phyloP scores from a whole-genome alignment of 176 grass and related monocot genomes.

The Triticum urartu region DNA sequence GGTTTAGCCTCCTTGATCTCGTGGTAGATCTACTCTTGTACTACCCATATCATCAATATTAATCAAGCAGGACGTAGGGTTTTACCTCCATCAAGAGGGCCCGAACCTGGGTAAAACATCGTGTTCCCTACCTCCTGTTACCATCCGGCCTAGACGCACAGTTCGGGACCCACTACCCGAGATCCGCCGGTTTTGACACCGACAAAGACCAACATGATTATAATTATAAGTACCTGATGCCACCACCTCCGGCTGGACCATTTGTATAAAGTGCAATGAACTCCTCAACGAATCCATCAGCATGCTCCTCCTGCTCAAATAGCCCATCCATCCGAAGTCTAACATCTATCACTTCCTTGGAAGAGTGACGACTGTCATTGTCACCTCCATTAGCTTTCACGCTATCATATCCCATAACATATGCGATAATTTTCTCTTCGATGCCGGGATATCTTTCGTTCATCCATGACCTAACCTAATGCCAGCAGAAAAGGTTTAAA shows the following conservation, averaged over 20 bases:
- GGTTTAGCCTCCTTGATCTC: too few species aligned
- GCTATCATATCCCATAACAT: conserved; percentile 79
- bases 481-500: conserved; percentile 6
- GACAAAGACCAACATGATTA: neutral
- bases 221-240: conserved; percentile 59
- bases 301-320: conserved; percentile 74
- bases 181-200: too few species aligned
- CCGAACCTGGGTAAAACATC: too few species aligned
- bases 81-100: too few species aligned
- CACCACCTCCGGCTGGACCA: conserved; percentile 89
- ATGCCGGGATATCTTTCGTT: conserved; percentile 69
- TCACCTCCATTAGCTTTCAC: conserved; percentile 58
- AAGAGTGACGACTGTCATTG: conserved; percentile 21
- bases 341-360: conserved; percentile 55
- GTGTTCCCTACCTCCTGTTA: too few species aligned
- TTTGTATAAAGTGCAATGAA: conserved; percentile 96
- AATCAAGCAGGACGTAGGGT: too few species aligned
- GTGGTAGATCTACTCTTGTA: too few species aligned
- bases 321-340: conserved; percentile 94
- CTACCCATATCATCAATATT: too few species aligned
- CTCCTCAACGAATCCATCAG: conserved; percentile 69
- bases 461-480: conserved; percentile 89
- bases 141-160: too few species aligned
- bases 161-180: too few species aligned
- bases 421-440: conserved; percentile 59